A percentile compares a stretch with the other conserved stretches of the same genome.
phyloP scores from a whole-genome alignment of 768 basidiomycete species.

The Agaricus blazei region DNA sequence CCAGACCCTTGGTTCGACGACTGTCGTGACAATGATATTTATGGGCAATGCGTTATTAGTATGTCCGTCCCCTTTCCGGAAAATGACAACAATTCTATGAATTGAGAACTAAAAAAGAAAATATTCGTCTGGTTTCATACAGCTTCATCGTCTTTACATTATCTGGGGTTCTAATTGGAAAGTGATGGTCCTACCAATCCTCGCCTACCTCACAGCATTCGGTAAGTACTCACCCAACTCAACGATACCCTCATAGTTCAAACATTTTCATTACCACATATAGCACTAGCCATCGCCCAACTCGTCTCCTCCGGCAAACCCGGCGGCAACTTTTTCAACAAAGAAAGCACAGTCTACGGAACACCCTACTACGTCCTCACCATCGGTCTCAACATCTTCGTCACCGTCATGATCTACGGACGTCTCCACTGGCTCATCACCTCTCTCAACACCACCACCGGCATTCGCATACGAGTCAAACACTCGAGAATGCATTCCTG shows the following conservation, averaged over 20 bases:
- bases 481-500: constrained; percentile 16
- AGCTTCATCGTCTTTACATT: constrained; percentile 28
- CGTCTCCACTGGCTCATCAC: constrained; percentile 28
- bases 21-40: constrained; percentile 24
- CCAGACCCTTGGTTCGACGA: constrained; percentile 23
- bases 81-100: too few species aligned
- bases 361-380: constrained; percentile 35
- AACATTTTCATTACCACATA: too few species aligned
- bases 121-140: not conserved
- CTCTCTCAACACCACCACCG: constrained; percentile 17
- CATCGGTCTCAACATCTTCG: constrained; percentile 36
- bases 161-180: constrained; percentile 22
- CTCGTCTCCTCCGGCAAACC: constrained; percentile 34
- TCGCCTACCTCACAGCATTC: constrained; percentile 23
- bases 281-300: constrained; percentile 36
- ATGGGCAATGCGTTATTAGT: constrained; percentile 28
- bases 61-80: not conserved
- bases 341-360: constrained; percentile 31
- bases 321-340: constrained; percentile 34
- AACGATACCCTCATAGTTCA: too few species aligned
- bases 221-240: constrained; percentile 15
- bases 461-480: not conserved
- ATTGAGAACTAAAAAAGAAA: not conserved
- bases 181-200: constrained; percentile 19
- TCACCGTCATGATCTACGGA: constrained; percentile 33